Evolutionary conservation across 257 asterid genomes (phyloP), one percentile per base, ranked within the genome.

Genomic region (Capsicum pubescens): DNA sequence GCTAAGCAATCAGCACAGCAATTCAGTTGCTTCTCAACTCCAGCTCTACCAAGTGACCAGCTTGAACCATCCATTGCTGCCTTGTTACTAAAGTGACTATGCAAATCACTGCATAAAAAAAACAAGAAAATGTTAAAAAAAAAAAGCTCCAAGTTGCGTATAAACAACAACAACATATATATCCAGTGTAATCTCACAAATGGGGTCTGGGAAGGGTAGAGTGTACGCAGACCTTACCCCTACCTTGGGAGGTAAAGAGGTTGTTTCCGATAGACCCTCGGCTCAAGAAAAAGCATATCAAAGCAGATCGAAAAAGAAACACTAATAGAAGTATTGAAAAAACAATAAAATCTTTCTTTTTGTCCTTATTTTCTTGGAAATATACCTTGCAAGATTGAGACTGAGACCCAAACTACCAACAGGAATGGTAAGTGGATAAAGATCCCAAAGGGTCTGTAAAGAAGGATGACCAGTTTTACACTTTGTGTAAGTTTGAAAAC

Each of bases 391-490:
- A 68, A 91, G 95, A 84, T 90, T 92, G 72, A 95, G 97, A 68
- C 91, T 88, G 55, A 95, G 98, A 39, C 92, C 90, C 81, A 94
- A 88, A 83, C 86, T 90, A 36, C 90, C 87, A 74, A 64, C 87
- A 48, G 98, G 93, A 68, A 93, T 76, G 7, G 90, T 88, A 82
- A 93, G 92, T 76, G 98, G 97, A 74, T 92, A 88, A 78, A 95
- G 96, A 55, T 91, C 89, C 98, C 99, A 95, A 63, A 95, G 94
- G 15, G 92, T 90, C 85, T 95, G 95, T 2, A 94, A 76, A 81
- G 97, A 93, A 87, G 97, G 99, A 67, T 92, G 89, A 0, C 99
- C 98, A 32, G 46, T 66, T 88, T 87, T 94, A 83, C 99, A 95
- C 57, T 89, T 93, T 21, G 89, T 90, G 79, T 93, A 95, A 60